Percentiles rank a stretch among this genome's conserved stretches.
Conservation (phyloP, 148 eudicot species). For the Camellia sinensis region DNA sequence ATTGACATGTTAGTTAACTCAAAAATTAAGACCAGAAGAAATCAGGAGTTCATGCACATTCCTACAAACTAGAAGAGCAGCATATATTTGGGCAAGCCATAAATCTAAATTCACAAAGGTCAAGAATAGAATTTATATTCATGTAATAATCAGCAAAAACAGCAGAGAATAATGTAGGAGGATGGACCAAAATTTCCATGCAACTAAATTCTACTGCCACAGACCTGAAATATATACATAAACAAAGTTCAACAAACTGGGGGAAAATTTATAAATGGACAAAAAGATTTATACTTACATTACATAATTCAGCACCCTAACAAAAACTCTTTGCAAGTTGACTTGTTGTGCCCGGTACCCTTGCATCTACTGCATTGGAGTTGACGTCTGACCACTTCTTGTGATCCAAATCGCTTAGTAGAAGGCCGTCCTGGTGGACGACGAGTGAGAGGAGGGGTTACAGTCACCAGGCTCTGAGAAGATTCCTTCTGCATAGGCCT, state of each 20-base stretch:
- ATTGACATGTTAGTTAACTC: background rate
- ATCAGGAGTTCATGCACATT: background rate
- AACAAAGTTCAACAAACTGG: background rate
- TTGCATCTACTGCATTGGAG: slow-evolving; percentile 91
- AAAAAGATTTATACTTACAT: slow-evolving; percentile 23
- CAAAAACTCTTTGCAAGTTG: slow-evolving; percentile 72
- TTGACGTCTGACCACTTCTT: slow-evolving; percentile 66
- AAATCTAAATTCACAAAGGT: background rate
- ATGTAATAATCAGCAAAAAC: background rate
- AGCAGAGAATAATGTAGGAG: background rate
- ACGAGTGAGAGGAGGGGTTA: slow-evolving; percentile 87
- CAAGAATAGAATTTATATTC: background rate
- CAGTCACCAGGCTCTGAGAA: slow-evolving; percentile 49
- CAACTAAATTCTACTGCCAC: background rate
- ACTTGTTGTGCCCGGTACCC: slow-evolving; percentile 85
- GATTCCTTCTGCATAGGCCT: slow-evolving; percentile 37
- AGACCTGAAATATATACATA: background rate
- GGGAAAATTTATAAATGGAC: background rate
- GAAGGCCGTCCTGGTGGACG: slow-evolving; percentile 95
- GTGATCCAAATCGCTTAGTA: slow-evolving; percentile 52
- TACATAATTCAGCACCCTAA: slow-evolving; percentile 32
- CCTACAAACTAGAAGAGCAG: background rate
- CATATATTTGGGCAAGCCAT: background rate
- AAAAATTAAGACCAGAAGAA: background rate
- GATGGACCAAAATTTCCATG: background rate